phyloP scores from a whole-genome alignment of 2,329 filamentous ascomycete species.

The Emergomyces orientalis region DNA sequence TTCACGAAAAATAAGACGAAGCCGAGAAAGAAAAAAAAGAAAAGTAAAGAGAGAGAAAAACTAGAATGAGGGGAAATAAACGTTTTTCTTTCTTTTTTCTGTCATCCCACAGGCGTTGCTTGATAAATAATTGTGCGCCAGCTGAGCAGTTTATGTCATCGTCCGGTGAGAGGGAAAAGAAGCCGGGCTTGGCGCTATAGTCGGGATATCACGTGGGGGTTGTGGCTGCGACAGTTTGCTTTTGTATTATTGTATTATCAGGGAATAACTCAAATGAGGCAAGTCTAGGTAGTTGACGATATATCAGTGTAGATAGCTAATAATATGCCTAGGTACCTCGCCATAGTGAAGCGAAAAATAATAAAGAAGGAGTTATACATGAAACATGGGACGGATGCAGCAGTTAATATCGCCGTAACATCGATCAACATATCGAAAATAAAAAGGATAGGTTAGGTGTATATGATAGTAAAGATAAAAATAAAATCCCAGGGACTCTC shows the following conservation, averaged over 20 bases:
- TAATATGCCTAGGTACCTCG: background rate
- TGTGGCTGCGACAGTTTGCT: too few species aligned
- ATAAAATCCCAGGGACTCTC: background rate
- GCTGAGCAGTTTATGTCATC: background rate
- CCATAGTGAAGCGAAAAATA: background rate
- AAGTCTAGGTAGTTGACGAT: background rate
- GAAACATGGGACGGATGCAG: background rate
- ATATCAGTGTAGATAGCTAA: background rate
- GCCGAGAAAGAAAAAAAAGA: conserved; percentile 5
- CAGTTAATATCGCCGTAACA: background rate
- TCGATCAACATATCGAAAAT: background rate
- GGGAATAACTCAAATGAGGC: too few species aligned
- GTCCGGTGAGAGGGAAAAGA: background rate
- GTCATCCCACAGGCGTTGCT: background rate
- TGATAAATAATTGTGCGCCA: background rate
- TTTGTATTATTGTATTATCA: too few species aligned
- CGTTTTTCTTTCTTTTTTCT: background rate
- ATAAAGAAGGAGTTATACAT: background rate
- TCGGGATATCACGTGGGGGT: background rate
- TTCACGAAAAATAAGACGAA: conserved; percentile 6
- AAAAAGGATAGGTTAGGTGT: background rate
- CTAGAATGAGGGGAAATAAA: background rate
- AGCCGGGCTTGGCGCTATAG: background rate
- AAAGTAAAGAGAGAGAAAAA: conserved; percentile 2
- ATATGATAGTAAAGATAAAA: background rate